A percentile compares a stretch with the other conserved stretches of the same genome.
phyloP scores from a whole-genome alignment of 1,284 basidiomycete species.

The Exobasidium cylindrosporum region DNA sequence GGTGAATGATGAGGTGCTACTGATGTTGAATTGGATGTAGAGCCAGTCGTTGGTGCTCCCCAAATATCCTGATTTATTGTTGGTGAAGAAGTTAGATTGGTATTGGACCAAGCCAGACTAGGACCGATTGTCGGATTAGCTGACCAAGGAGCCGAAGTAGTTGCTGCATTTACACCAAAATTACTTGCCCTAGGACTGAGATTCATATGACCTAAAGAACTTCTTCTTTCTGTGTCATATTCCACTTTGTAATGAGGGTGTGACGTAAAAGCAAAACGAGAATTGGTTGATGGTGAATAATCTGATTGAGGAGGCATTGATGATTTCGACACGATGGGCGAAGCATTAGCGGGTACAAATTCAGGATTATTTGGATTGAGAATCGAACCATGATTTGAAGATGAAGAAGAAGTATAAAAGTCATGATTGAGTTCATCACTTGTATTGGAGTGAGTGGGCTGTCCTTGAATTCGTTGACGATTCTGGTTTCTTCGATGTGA shows the following conservation, averaged over 20 bases:
- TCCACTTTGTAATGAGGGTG: not conserved
- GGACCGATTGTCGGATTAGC: not conserved
- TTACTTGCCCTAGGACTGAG: not conserved
- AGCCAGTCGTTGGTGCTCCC: not conserved
- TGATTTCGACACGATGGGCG: constrained; percentile 25
- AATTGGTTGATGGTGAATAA: not conserved
- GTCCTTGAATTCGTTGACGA: not conserved
- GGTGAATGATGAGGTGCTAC: not conserved
- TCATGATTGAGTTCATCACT: not conserved
- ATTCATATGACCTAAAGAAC: not conserved
- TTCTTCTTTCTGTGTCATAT: not conserved
- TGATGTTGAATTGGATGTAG: not conserved
- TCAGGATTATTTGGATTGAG: constrained; percentile 40
- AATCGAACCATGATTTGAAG: constrained; percentile 13
- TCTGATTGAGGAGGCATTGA: not conserved
- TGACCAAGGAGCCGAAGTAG: not conserved
- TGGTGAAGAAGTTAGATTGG: not conserved
- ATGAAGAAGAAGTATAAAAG: not conserved
- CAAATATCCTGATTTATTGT: constrained; percentile 1
- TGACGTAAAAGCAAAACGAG: not conserved
- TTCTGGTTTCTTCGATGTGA: not conserved
- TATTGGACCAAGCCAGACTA: not conserved
- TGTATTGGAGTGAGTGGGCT: not conserved
- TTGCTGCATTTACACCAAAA: not conserved
- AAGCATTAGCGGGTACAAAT: constrained; percentile 31